Evolutionary conservation across 225 moss, liverwort and hornwort species (phyloP), one percentile per base, ranked within the genome.

Genomic region (Anthoceros angustus): DNA sequence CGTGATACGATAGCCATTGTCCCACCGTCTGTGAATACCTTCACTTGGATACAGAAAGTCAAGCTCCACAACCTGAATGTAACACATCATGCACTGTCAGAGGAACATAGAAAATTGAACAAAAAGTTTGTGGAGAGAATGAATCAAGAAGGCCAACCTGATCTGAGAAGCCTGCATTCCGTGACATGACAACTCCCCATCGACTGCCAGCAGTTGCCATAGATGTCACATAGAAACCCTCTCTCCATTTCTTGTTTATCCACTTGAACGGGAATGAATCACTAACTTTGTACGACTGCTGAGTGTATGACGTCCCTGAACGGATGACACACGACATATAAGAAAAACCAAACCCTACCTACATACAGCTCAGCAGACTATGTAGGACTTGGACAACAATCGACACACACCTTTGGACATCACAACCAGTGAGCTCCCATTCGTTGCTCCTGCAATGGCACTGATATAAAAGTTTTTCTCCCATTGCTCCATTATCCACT

Each of bases 401-500:
- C 63, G 42, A 42, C 5, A 23, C 43, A 5, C 71, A 98, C 95
- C 95, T 86, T 91, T 98, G 5, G 95, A 98, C 95, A 98, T 98
- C 32, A 98, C 95, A 72, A 98, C 95, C 70, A 98, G 82, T 62
- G 95, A 98, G 74, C 88, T 87, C 26, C 95, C 95, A 75, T 98
- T 98, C 63, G 87, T 98, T 9, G 95, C 91, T 84, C 95, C 95
- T 43, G 95, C 95, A 73, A 98, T 98, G 10, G 87, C 95, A 73
- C 95, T 98, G 70, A 98, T 98, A 75, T 98, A 98, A 65, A 85
- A 98, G 65, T 98, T 98, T 64, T 98, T 98, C 73, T 98, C 95
- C 95, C 95, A 98, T 70, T 98, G 91, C 62, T 98, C 95, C 95
- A 98, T 90, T 39, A 98, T 98, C 95, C 95, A 91, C 73, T 98